Evolutionary conservation across 306 rosid species (phyloP).

Genomic region (Ormosia semicastrata): DNA sequence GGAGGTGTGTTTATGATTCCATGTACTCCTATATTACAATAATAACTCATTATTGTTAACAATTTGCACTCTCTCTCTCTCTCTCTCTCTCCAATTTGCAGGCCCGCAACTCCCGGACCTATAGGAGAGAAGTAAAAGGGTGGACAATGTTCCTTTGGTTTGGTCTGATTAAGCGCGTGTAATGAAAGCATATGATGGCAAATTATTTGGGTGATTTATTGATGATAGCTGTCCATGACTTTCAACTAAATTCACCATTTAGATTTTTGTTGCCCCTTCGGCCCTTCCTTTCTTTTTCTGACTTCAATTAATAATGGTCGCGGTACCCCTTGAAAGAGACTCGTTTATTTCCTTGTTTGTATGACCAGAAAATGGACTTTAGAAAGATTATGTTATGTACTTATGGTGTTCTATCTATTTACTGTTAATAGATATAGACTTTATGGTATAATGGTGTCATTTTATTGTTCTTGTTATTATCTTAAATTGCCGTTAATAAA

Average conservation of each 20-base stretch:
- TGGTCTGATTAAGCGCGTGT: background rate
- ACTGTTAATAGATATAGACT: no score
- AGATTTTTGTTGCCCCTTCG: background rate
- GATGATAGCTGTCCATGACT: background rate
- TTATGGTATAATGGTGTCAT: background rate
- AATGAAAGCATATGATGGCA: background rate
- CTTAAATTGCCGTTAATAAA: background rate
- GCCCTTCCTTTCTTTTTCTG: background rate
- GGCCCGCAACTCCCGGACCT: background rate
- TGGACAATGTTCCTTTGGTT: background rate
- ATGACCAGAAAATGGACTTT: background rate
- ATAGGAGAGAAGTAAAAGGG: background rate
- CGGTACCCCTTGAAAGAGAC: background rate
- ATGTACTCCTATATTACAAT: constrained; percentile 11
- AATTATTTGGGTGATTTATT: constrained; percentile 22
- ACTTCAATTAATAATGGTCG: background rate
- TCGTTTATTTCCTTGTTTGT: background rate
- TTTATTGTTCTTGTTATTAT: background rate
- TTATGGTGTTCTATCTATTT: no score
- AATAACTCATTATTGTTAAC: background rate
- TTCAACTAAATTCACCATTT: background rate
- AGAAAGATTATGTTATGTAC: background rate
- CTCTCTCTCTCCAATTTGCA: background rate
- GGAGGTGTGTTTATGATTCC: background rate
- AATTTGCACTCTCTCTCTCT: no score